These are phyloP conservation scores for Penicillium sumatraense DNA, from an alignment of 2,329 filamentous ascomycete species.

Conservation along the genomic window DNA sequence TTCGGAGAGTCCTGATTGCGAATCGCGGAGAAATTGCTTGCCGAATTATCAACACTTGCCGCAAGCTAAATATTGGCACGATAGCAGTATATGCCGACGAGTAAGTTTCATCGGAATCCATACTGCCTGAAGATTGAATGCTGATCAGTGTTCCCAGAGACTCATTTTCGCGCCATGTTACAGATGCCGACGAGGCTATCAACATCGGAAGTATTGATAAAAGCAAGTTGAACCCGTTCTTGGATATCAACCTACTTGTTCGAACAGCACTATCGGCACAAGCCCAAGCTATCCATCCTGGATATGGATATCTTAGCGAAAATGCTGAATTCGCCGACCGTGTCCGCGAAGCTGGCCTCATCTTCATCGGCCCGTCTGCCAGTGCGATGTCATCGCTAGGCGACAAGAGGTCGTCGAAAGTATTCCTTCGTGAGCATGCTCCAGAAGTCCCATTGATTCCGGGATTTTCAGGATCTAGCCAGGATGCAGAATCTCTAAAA, in stretches of 20 bases:
- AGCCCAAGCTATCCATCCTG: slow-evolving; percentile 38
- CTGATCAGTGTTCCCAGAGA: slow-evolving; percentile 25
- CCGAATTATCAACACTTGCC: slow-evolving; percentile 34
- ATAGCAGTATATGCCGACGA: slow-evolving; percentile 24
- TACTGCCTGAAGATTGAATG: background rate
- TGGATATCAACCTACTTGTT: slow-evolving; percentile 36
- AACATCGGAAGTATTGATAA: slow-evolving; percentile 27
- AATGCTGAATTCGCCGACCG: slow-evolving; percentile 37
- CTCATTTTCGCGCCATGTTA: slow-evolving; percentile 32
- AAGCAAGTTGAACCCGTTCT: slow-evolving; percentile 24
- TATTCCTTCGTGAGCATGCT: slow-evolving; percentile 26
- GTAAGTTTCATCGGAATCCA: background rate
- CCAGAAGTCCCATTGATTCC: slow-evolving; percentile 35
- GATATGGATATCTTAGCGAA: slow-evolving; percentile 43
- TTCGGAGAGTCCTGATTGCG: slow-evolving; percentile 31
- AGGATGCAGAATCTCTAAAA: slow-evolving; percentile 26
- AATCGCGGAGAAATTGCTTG: slow-evolving; percentile 38
- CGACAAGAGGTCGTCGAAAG: slow-evolving; percentile 13
- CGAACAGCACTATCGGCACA: slow-evolving; percentile 25
- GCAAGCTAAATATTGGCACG: slow-evolving; percentile 26
- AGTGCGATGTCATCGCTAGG: slow-evolving; percentile 38
- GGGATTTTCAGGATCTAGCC: slow-evolving; percentile 28
- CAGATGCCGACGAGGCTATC: slow-evolving; percentile 39
- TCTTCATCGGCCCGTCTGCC: slow-evolving; percentile 38
- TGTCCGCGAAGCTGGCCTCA: slow-evolving; percentile 33